Percentiles rank a stretch among this genome's conserved stretches.
These are phyloP conservation scores for Aechmea fasciata DNA, from an alignment of 176 grass and related monocot species.

Conservation along the genomic window DNA sequence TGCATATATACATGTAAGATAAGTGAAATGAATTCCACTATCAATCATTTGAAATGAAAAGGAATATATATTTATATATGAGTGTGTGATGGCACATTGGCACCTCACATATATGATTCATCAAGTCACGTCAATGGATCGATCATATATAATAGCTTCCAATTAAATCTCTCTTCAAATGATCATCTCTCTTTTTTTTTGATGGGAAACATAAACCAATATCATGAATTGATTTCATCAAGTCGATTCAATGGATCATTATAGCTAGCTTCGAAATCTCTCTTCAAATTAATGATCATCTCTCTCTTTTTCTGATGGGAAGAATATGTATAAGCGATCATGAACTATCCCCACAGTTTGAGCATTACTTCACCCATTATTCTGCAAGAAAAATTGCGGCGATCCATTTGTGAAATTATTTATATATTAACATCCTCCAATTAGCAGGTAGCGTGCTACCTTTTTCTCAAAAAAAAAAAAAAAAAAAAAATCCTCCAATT, in stretches of 20 bases:
- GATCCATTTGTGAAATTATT: background rate
- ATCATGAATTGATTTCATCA: constrained; percentile 3
- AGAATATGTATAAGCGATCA: background rate
- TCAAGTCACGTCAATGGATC: background rate
- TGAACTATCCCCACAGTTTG: background rate
- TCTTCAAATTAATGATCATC: background rate
- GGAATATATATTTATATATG: background rate
- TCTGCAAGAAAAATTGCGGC: background rate
- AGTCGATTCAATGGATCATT: background rate
- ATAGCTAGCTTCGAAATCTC: background rate
- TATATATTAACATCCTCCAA: no score
- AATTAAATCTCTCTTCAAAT: background rate
- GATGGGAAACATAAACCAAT: background rate
- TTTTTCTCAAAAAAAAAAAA: no score
- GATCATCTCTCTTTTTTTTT: background rate
- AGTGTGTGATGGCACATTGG: background rate
- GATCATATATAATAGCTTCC: background rate
- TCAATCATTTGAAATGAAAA: background rate
- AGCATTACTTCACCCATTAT: background rate
- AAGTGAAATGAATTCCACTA: background rate
- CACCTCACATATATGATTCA: background rate
- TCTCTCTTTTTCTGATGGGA: background rate
- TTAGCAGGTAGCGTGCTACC: no score
- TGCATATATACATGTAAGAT: background rate
- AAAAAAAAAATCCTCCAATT: no score